Conservation (phyloP, 2,329 filamentous ascomycete genomes). For the Alternaria burnsii region DNA sequence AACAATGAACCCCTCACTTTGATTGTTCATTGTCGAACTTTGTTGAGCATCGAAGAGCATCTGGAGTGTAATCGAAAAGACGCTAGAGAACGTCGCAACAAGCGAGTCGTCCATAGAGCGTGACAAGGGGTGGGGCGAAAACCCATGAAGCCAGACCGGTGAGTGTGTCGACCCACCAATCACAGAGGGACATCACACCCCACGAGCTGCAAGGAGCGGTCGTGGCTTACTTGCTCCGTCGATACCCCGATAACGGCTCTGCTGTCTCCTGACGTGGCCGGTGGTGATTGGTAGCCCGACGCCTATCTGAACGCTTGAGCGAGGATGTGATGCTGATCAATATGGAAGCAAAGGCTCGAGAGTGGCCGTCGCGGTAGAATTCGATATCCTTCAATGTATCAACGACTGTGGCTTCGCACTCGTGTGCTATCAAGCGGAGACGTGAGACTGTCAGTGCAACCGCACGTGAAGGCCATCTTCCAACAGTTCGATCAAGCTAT, state of each 20-base stretch:
- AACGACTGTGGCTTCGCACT: slow-evolving; percentile 3
- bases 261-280: slow-evolving; percentile 48
- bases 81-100: slow-evolving; percentile 47
- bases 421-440: slow-evolving; percentile 14
- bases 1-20: slow-evolving; percentile 36
- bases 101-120: slow-evolving; percentile 37
- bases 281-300: slow-evolving; percentile 44
- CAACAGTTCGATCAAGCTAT: slow-evolving; percentile 33
- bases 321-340: slow-evolving; percentile 27
- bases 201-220: slow-evolving; percentile 48
- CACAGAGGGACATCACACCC: slow-evolving; percentile 21
- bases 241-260: slow-evolving; percentile 51
- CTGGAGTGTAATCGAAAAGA: slow-evolving; percentile 31
- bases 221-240: slow-evolving; percentile 43
- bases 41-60: slow-evolving; percentile 37
- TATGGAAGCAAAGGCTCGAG: slow-evolving; percentile 11
- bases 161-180: slow-evolving; percentile 38
- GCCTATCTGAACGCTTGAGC: slow-evolving; percentile 41
- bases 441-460: slow-evolving; percentile 31
- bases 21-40: slow-evolving; percentile 23
- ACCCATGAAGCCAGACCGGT: slow-evolving; percentile 37
- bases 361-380: slow-evolving; percentile 5
- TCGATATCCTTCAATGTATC: not conserved
- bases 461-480: slow-evolving; percentile 24
- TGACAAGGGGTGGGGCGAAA: slow-evolving; percentile 35